Conservation (phyloP, 208 protist genomes). For the Acanthamoeba sp. region DNA sequence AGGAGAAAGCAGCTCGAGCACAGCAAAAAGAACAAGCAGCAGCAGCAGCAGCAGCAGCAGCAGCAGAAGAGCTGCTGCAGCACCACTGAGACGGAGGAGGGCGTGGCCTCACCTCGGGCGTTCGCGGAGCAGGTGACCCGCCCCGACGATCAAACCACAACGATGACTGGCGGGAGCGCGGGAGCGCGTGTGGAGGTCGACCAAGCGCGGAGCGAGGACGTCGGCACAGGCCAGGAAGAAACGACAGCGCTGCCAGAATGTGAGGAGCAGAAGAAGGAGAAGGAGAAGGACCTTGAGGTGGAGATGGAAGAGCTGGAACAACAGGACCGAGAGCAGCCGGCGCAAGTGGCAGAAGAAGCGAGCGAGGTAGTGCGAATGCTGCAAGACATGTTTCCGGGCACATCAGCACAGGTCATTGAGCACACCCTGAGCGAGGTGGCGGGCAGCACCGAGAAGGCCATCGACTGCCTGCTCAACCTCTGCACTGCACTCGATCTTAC, state of each 20-base stretch:
- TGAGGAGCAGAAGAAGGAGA: not conserved
- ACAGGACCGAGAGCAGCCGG: not conserved
- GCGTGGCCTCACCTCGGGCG: too few species aligned
- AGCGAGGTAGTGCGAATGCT: not conserved
- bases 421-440: not conserved
- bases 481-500: not conserved
- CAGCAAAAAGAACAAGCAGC: not conserved
- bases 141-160: not conserved
- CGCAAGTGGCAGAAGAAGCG: not conserved
- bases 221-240: too few species aligned
- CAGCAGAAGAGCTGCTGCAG: too few species aligned
- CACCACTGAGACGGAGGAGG: not conserved
- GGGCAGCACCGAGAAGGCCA: not conserved
- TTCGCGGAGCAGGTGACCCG: not conserved
- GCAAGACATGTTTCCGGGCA: not conserved
- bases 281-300: not conserved
- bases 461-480: not conserved
- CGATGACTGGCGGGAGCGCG: not conserved
- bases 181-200: too few species aligned
- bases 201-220: not conserved
- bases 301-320: not conserved
- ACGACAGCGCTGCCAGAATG: not conserved
- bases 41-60: too few species aligned
- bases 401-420: not conserved
- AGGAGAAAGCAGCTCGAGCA: not conserved